These are phyloP conservation scores for Didymella segeticola DNA, from an alignment of 2,329 filamentous ascomycete genomes.

Conservation along the genomic window DNA sequence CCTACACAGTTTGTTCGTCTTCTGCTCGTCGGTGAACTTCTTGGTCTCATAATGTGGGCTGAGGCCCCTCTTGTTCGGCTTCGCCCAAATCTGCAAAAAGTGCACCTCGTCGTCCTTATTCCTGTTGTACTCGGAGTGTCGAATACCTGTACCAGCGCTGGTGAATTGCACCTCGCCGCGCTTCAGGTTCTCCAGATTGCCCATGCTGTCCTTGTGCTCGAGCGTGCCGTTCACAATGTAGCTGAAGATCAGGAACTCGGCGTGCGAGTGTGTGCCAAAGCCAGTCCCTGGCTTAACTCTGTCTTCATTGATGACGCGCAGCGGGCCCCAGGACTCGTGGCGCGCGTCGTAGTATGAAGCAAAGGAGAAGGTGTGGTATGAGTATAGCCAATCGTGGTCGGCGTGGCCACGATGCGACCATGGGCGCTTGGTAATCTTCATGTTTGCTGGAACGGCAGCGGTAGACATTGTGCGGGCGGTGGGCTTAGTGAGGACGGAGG, in stretches of 20 bases:
- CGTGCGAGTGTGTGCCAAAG: slow-evolving; percentile 85
- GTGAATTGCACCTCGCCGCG: slow-evolving; percentile 90
- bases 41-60: slow-evolving; percentile 78
- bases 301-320: slow-evolving; percentile 89
- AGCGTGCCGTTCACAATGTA: slow-evolving; percentile 87
- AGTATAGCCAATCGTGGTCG: slow-evolving; percentile 87
- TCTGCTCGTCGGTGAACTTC: slow-evolving; percentile 74
- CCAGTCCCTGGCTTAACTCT: slow-evolving; percentile 75
- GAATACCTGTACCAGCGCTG: slow-evolving; percentile 79
- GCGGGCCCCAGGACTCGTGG: slow-evolving; percentile 73
- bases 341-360: slow-evolving; percentile 72
- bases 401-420: slow-evolving; percentile 76
- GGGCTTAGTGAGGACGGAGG: slow-evolving; percentile 43
- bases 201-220: slow-evolving; percentile 86
- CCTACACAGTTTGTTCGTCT: slow-evolving; percentile 72
- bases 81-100: slow-evolving; percentile 88
- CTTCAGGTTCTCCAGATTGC: slow-evolving; percentile 72
- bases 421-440: slow-evolving; percentile 75
- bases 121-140: slow-evolving; percentile 85
- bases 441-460: slow-evolving; percentile 32
- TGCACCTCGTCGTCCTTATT: slow-evolving; percentile 74
- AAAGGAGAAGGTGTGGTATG: slow-evolving; percentile 87
- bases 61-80: slow-evolving; percentile 77
- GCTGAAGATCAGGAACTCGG: slow-evolving; percentile 88
- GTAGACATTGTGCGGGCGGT: slow-evolving; percentile 50